A percentile compares a stretch with the other conserved stretches of the same genome.
phyloP scores from a whole-genome alignment of 345 rosid genomes.

The Triadica sebifera region DNA sequence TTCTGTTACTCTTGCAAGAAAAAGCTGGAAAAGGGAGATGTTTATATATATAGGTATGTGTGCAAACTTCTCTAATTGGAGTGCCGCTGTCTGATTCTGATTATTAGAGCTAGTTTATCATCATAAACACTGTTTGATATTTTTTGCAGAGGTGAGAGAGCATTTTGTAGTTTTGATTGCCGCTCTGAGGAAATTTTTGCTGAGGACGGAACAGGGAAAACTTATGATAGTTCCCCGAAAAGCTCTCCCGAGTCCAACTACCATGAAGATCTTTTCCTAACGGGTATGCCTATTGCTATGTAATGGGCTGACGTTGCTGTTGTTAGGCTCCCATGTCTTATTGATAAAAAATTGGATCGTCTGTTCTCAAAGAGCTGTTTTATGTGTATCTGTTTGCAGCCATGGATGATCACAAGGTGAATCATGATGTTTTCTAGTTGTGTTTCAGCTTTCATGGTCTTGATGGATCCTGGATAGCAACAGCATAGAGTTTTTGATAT shows the following conservation, averaged over 20 bases:
- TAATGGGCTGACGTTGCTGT: constrained; percentile 10
- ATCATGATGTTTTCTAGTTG: constrained; percentile 3
- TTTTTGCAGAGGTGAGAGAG: constrained; percentile 36
- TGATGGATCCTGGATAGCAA: constrained; percentile 24
- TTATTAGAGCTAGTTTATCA: neutral
- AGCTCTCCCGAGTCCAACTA: constrained; percentile 37
- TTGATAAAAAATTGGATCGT: constrained; percentile 16
- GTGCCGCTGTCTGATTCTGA: neutral
- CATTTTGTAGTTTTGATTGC: constrained; percentile 39
- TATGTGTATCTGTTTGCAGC: constrained; percentile 27
- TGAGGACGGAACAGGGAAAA: constrained; percentile 35
- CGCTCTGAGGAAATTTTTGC: constrained; percentile 29
- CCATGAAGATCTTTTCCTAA: constrained; percentile 41
- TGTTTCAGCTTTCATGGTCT: constrained; percentile 14
- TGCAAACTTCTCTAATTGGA: neutral
- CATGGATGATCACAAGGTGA: constrained; percentile 22
- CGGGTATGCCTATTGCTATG: constrained; percentile 32
- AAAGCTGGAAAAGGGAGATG: constrained; percentile 28
- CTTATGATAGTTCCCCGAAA: constrained; percentile 23
- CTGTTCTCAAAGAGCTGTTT: constrained; percentile 30
- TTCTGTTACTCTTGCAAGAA: constrained; percentile 42
- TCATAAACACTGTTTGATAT: constrained; percentile 1
- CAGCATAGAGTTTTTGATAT: constrained; percentile 22
- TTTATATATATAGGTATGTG: constrained; percentile 38
- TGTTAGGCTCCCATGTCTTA: constrained; percentile 8